phyloP scores from a whole-genome alignment of 1,284 basidiomycete species.

The Cryptococcus sp. region DNA sequence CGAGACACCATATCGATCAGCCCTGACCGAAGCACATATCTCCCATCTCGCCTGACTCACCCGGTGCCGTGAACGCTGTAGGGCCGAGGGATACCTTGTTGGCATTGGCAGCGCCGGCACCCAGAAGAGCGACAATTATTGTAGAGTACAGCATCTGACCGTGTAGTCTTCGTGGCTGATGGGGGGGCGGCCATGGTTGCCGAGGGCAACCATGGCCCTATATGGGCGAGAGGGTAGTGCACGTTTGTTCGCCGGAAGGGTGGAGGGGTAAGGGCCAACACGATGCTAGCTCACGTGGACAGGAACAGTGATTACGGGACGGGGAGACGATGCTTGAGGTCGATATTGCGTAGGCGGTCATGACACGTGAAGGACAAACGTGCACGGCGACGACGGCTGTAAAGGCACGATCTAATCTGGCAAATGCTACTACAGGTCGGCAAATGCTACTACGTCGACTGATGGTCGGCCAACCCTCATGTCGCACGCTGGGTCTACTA shows the following conservation, averaged over 20 bases:
- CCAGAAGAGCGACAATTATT: background rate
- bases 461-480: too few species aligned
- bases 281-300: background rate
- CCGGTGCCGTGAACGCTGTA: constrained; percentile 13
- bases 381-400: background rate
- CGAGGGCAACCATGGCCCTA: too few species aligned
- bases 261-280: too few species aligned
- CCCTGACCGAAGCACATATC: background rate
- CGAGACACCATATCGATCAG: background rate
- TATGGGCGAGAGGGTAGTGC: too few species aligned
- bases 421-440: too few species aligned
- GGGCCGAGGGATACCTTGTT: constrained; percentile 12
- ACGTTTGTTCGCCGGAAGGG: too few species aligned
- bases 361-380: background rate
- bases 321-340: background rate
- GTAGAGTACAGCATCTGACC: background rate
- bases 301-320: too few species aligned
- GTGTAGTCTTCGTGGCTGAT: background rate
- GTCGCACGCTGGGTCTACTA: too few species aligned
- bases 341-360: background rate
- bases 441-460: too few species aligned
- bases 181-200: too few species aligned
- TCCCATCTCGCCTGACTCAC: constrained; percentile 3
- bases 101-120: background rate
- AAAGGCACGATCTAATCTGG: constrained; percentile 2